A percentile compares a stretch with the other conserved stretches of the same genome.
Conservation (phyloP, 768 basidiomycete genomes). For the Trametes punicea region DNA sequence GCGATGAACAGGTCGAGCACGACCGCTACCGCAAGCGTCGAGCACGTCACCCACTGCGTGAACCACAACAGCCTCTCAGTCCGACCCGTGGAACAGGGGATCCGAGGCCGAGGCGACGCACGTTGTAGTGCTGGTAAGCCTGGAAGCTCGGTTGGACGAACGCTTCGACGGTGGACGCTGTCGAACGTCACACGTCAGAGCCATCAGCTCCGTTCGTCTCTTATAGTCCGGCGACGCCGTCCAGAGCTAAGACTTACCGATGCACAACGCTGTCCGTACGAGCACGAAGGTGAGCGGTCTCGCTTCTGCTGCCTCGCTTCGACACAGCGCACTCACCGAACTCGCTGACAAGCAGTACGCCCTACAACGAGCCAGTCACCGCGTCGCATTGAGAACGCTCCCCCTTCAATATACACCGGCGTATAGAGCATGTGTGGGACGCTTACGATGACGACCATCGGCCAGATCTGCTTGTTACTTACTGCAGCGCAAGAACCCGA, state of each 20-base stretch:
- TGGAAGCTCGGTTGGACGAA: not conserved
- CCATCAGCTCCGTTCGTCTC: not conserved
- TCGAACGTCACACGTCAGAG: not conserved
- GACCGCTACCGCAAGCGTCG: not conserved
- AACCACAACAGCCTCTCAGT: not conserved
- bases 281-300: too few relatives aligned
- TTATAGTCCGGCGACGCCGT: not conserved
- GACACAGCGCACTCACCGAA: too few relatives aligned
- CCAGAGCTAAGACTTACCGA: not conserved
- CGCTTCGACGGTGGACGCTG: too few relatives aligned
- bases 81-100: not conserved
- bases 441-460: too few relatives aligned
- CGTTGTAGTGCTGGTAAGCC: not conserved
- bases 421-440: too few relatives aligned
- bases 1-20: slow-evolving; percentile 3
- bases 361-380: too few relatives aligned
- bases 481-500: not conserved
- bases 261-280: too few relatives aligned
- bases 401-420: too few relatives aligned
- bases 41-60: slow-evolving; percentile 11
- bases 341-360: too few relatives aligned
- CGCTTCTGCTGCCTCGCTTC: too few relatives aligned
- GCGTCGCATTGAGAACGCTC: too few relatives aligned
- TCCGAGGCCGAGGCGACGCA: not conserved
- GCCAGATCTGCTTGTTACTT: too few relatives aligned